Evolutionary conservation across 441 rosid species (phyloP).

Genomic region (Pelargonium australe): DNA sequence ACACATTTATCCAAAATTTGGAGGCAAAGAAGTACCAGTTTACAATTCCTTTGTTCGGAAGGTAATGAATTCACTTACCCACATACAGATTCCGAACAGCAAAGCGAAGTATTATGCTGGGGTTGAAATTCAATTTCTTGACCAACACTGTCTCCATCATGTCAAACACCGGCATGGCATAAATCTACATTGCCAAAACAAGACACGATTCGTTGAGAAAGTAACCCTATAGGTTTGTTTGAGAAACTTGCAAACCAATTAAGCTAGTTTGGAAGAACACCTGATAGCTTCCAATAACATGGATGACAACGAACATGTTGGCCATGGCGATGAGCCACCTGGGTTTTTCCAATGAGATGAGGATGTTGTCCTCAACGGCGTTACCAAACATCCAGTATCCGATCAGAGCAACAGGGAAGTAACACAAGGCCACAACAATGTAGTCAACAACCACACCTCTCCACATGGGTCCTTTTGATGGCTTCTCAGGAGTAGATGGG

Average conservation of each 20-base stretch:
- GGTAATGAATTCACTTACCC: slow-evolving; percentile 31
- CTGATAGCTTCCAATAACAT: slow-evolving; percentile 67
- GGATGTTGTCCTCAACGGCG: slow-evolving; percentile 41
- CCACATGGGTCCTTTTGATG: slow-evolving; percentile 69
- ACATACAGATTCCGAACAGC: slow-evolving; percentile 41
- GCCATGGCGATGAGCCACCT: slow-evolving; percentile 52
- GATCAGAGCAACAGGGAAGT: slow-evolving; percentile 54
- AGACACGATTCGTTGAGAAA: not conserved
- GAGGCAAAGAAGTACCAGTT: not conserved
- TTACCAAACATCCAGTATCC: slow-evolving; percentile 51
- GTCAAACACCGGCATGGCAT: slow-evolving; percentile 69
- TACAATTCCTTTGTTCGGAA: not conserved
- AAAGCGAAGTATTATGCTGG: slow-evolving; percentile 39
- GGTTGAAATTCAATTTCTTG: slow-evolving; percentile 41
- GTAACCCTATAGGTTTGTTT: not conserved
- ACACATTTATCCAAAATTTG: not conserved
- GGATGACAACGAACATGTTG: slow-evolving; percentile 52
- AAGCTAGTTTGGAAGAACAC: slow-evolving; percentile 12
- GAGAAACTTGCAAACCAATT: not conserved
- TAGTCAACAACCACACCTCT: slow-evolving; percentile 48
- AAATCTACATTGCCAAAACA: slow-evolving; percentile 25
- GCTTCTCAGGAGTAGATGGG: slow-evolving; percentile 51
- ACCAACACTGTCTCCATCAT: slow-evolving; percentile 58
- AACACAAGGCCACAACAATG: slow-evolving; percentile 49
- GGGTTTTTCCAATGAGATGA: slow-evolving; percentile 42